Conservation (phyloP, 495 filamentous ascomycete species). For the Penicillium paradoxum region DNA sequence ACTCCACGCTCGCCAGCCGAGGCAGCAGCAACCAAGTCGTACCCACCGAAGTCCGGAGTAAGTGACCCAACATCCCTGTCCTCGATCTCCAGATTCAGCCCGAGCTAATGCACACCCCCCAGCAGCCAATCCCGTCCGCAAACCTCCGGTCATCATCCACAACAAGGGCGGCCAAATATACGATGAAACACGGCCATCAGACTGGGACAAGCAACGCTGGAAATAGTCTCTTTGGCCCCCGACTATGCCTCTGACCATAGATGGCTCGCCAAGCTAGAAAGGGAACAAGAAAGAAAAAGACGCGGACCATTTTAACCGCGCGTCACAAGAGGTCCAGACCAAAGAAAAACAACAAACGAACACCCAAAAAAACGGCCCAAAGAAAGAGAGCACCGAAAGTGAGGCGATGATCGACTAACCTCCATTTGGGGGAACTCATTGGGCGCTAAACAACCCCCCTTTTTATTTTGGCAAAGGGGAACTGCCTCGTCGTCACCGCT, state of each 20-base stretch:
- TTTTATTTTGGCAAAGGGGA: slow-evolving; percentile 11
- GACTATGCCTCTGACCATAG: too few relatives aligned
- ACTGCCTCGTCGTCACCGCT: slow-evolving; percentile 15
- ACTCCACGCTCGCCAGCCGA: slow-evolving; percentile 40
- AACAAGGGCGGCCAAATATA: slow-evolving; percentile 45
- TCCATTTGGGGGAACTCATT: neutral
- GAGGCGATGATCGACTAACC: slow-evolving; percentile 22
- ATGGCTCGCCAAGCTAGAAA: neutral
- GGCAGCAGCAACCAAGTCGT: slow-evolving; percentile 37
- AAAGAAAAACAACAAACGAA: too few relatives aligned
- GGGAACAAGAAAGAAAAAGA: neutral
- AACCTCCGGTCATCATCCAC: slow-evolving; percentile 39
- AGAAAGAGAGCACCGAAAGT: slow-evolving; percentile 23
- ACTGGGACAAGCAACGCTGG: slow-evolving; percentile 49
- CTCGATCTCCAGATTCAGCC: slow-evolving; percentile 20
- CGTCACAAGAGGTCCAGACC: slow-evolving; percentile 1
- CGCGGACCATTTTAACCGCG: slow-evolving; percentile 1
- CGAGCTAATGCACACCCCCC: slow-evolving; percentile 18
- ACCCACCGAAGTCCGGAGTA: slow-evolving; percentile 38
- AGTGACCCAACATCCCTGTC: slow-evolving; percentile 9
- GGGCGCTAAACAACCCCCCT: neutral
- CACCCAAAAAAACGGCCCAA: neutral
- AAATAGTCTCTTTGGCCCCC: slow-evolving; percentile 34
- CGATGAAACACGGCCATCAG: slow-evolving; percentile 44
- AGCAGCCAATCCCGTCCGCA: slow-evolving; percentile 28